Conservation (phyloP, 2,329 filamentous ascomycete species). For the Fusarium torreyae region DNA sequence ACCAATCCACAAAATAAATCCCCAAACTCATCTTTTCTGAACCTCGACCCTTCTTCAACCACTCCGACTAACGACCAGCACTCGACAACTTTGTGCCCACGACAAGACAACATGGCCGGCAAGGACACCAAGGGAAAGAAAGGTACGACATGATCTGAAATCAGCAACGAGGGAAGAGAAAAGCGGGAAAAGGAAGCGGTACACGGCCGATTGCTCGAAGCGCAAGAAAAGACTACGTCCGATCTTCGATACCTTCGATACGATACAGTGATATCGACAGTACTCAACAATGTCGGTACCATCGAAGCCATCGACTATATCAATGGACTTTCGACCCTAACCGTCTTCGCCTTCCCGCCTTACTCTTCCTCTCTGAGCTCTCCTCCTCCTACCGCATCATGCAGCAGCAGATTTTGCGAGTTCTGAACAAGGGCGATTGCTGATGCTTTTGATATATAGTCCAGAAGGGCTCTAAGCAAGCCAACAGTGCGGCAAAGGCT, state of each 20-base stretch:
- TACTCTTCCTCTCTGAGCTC: constrained; percentile 26
- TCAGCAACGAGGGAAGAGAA: constrained; percentile 25
- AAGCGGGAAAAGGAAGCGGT: constrained; percentile 6
- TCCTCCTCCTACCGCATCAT: constrained; percentile 64
- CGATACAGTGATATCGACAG: constrained; percentile 3
- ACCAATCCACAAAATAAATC: constrained; percentile 28
- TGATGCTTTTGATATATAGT: constrained; percentile 63
- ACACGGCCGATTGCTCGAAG: constrained; percentile 17
- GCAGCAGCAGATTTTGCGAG: constrained; percentile 84
- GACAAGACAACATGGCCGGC: constrained; percentile 54
- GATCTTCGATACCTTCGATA: constrained; percentile 1
- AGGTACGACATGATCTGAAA: constrained; percentile 61
- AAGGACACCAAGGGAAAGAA: constrained; percentile 62
- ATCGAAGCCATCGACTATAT: constrained; percentile 2
- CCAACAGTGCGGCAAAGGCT: constrained; percentile 94
- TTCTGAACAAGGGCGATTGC: constrained; percentile 80
- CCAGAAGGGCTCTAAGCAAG: constrained; percentile 80
- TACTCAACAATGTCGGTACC: too few species aligned
- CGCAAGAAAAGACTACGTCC: background rate
- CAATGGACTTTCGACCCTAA: constrained; percentile 29
- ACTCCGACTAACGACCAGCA: constrained; percentile 48
- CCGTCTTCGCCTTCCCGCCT: constrained; percentile 15
- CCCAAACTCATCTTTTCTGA: too few species aligned
- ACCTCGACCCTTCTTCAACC: constrained; percentile 38
- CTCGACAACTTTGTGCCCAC: constrained; percentile 46